Percentiles rank a stretch among this genome's conserved stretches.
These are phyloP conservation scores for Escovopsis weberi DNA, from an alignment of 2,329 filamentous ascomycete species.

Conservation along the genomic window DNA sequence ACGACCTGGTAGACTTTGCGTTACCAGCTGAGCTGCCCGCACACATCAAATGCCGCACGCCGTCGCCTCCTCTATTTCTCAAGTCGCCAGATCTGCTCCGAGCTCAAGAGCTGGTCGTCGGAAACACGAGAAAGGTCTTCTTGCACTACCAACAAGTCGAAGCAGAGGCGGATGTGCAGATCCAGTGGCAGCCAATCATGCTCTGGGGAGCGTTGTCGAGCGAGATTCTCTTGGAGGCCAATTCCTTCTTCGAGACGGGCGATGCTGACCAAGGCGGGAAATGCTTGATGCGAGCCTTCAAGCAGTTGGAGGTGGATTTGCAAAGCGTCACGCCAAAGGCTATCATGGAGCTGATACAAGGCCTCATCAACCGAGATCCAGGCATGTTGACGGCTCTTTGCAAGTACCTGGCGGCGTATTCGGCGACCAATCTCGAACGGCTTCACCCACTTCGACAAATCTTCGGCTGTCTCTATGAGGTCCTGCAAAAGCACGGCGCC, in stretches of 20 bases:
- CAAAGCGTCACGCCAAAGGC: constrained; percentile 28
- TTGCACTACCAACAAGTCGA: constrained; percentile 29
- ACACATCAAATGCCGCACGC: constrained; percentile 30
- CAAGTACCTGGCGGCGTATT: constrained; percentile 30
- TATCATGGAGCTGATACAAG: constrained; percentile 27
- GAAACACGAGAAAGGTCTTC: constrained; percentile 30
- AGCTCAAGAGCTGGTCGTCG: constrained; percentile 28
- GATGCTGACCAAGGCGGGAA: constrained; percentile 26
- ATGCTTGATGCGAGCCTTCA: constrained; percentile 27
- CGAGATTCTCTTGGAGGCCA: constrained; percentile 28
- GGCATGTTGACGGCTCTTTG: constrained; percentile 31
- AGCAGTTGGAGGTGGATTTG: constrained; percentile 27
- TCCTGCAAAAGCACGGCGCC: constrained; percentile 30
- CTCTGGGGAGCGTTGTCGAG: constrained; percentile 30
- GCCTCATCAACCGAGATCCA: constrained; percentile 29
- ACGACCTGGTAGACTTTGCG: constrained; percentile 34
- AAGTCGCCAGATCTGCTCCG: constrained; percentile 28
- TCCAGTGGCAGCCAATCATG: constrained; percentile 27
- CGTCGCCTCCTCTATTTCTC: constrained; percentile 28
- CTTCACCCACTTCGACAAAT: constrained; percentile 28
- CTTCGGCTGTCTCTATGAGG: constrained; percentile 28
- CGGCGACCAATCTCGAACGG: constrained; percentile 28
- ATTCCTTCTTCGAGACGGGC: constrained; percentile 26
- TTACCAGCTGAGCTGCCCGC: constrained; percentile 26
- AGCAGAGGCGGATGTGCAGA: constrained; percentile 21